phyloP scores from a whole-genome alignment of 2,329 filamentous ascomycete species.

The Polytolypa hystricis region DNA sequence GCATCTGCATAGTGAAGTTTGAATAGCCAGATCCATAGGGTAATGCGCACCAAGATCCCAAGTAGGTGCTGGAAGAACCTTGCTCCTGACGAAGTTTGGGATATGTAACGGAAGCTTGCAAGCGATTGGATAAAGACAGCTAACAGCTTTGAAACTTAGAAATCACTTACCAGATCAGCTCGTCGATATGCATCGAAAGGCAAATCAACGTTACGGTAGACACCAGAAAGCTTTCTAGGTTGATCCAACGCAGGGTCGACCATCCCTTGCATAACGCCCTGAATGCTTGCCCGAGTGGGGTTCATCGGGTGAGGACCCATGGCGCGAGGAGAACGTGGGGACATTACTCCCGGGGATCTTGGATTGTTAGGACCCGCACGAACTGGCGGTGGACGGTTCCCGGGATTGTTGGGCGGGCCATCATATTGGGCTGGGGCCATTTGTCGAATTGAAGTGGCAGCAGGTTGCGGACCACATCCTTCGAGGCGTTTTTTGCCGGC shows the following conservation, averaged over 20 bases:
- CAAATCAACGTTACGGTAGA: constrained; percentile 10
- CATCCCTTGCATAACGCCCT: neutral
- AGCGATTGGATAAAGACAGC: too few relatives aligned
- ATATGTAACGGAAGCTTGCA: too few relatives aligned
- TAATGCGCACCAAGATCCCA: too few relatives aligned
- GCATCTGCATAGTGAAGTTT: too few relatives aligned
- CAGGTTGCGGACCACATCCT: neutral
- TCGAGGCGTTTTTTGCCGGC: constrained; percentile 9
- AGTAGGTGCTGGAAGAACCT: too few relatives aligned
- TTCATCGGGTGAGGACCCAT: neutral
- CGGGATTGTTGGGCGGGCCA: constrained; percentile 2
- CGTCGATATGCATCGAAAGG: constrained; percentile 3
- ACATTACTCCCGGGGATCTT: constrained; percentile 3
- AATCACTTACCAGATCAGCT: constrained; percentile 1
- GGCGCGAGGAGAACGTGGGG: neutral
- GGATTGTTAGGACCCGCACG: too few relatives aligned
- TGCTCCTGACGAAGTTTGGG: too few relatives aligned
- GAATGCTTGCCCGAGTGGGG: neutral
- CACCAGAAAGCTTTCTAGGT: constrained; percentile 4
- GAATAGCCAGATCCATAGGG: too few relatives aligned
- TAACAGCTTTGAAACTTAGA: too few relatives aligned
- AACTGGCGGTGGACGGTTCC: constrained; percentile 3
- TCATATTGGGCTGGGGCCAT: constrained; percentile 5
- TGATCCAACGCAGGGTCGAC: constrained; percentile 7
- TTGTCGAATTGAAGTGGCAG: neutral